Evolutionary conservation across 768 basidiomycete genomes (phyloP).

Genomic region (Rhodosporidiobolus odoratus): DNA sequence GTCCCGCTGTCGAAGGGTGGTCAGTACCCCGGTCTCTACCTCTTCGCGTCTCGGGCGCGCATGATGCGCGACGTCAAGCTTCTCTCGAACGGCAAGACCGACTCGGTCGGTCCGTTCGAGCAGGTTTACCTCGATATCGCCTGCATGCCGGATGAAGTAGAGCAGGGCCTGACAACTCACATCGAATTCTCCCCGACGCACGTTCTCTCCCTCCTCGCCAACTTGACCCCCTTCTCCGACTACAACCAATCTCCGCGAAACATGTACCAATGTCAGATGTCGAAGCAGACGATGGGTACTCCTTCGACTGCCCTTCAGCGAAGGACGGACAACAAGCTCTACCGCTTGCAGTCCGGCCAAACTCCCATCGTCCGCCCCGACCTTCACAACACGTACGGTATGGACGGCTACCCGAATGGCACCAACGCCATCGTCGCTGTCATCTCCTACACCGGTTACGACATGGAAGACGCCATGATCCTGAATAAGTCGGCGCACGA

Average conservation of each 20-base stretch:
- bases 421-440: constrained; percentile 99
- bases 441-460: constrained; percentile 98
- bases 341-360: constrained; percentile 90
- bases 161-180: constrained; percentile 69
- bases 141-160: constrained; percentile 77
- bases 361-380: constrained; percentile 87
- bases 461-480: constrained; percentile 99
- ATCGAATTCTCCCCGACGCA: constrained; percentile 92
- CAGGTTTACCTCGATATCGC: constrained; percentile 99
- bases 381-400: constrained; percentile 88
- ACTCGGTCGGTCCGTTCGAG: constrained; percentile 92
- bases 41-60: constrained; percentile 77
- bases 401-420: constrained; percentile 97
- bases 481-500: constrained; percentile 98
- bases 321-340: constrained; percentile 96
- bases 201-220: constrained; percentile 92
- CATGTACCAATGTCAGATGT: constrained; percentile 68
- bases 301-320: constrained; percentile 85
- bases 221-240: constrained; percentile 97
- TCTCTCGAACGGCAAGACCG: constrained; percentile 73
- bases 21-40: constrained; percentile 90
- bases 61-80: constrained; percentile 99
- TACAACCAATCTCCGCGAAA: constrained; percentile 80
- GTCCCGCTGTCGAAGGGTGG: constrained; percentile 86
- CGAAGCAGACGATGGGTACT: constrained; percentile 99